These are phyloP conservation scores for Teunomyces stri DNA, from an alignment of 805 yeast genomes.

Conservation along the genomic window DNA sequence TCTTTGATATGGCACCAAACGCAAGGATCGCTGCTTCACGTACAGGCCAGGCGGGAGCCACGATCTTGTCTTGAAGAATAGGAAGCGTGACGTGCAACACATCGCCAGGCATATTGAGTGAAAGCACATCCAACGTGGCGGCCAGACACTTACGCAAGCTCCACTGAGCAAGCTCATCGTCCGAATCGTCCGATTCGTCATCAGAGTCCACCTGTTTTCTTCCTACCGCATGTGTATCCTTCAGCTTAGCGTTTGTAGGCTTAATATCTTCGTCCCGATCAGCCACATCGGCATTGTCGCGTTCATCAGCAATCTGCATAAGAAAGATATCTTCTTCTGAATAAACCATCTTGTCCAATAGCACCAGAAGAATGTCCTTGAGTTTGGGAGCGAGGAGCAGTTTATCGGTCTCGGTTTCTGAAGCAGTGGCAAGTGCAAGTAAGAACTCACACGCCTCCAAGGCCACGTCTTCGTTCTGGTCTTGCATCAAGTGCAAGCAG, in stretches of 20 bases:
- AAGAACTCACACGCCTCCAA: slow-evolving; percentile 93
- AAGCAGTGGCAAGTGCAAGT: slow-evolving; percentile 61
- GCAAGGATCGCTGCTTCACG: slow-evolving; percentile 94
- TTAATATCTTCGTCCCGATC: slow-evolving; percentile 86
- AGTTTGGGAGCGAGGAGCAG: slow-evolving; percentile 55
- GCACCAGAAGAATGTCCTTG: slow-evolving; percentile 65
- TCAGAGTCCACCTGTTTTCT: slow-evolving; percentile 33
- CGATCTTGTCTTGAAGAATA: slow-evolving; percentile 65
- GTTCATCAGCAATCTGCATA: slow-evolving; percentile 62
- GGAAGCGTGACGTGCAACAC: slow-evolving; percentile 74
- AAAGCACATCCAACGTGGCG: slow-evolving; percentile 81
- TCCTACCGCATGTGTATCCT: slow-evolving; percentile 33
- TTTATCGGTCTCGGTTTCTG: slow-evolving; percentile 39
- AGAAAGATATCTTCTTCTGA: slow-evolving; percentile 74
- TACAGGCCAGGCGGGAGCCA: slow-evolving; percentile 76
- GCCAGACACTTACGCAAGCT: slow-evolving; percentile 91
- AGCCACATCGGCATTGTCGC: slow-evolving; percentile 72
- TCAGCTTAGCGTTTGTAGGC: slow-evolving; percentile 74
- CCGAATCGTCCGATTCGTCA: slow-evolving; percentile 58
- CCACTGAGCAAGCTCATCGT: slow-evolving; percentile 75
- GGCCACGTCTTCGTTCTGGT: slow-evolving; percentile 66
- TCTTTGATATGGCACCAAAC: slow-evolving; percentile 91
- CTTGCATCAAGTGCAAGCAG: slow-evolving; percentile 72
- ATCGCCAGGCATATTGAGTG: slow-evolving; percentile 63
- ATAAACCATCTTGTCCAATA: slow-evolving; percentile 81